Evolutionary conservation across 805 yeast species (phyloP).

Genomic region (Candida endomychidarum): DNA sequence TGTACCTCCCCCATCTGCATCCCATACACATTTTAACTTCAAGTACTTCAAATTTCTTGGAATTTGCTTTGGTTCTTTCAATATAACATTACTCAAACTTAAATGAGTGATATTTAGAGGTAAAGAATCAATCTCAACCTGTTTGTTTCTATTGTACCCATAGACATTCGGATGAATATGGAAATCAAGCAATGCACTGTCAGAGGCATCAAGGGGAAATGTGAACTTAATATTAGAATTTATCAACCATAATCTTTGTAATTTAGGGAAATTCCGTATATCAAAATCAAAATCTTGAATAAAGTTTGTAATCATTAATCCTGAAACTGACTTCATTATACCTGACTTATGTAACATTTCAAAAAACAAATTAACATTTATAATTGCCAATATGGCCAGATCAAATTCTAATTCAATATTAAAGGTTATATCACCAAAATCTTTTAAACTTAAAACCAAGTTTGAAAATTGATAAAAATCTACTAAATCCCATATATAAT

Average conservation of each 20-base stretch:
- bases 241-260: conserved; percentile 19
- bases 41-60: conserved; percentile 9
- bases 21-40: conserved; percentile 10
- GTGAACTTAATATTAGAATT: conserved; percentile 16
- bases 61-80: background rate
- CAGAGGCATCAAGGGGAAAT: conserved; percentile 7
- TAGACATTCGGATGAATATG: conserved; percentile 17
- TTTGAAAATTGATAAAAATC: conserved; percentile 15
- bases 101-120: conserved; percentile 15
- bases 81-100: conserved; percentile 15
- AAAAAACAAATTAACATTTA: conserved; percentile 11
- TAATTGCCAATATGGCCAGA: conserved; percentile 15
- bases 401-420: conserved; percentile 24
- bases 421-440: conserved; percentile 8
- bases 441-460: conserved; percentile 1
- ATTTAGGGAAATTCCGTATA: conserved; percentile 10
- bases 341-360: background rate
- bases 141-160: conserved; percentile 16
- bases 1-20: conserved; percentile 9
- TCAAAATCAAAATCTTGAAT: conserved; percentile 15
- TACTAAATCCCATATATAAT: conserved; percentile 17
- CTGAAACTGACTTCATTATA: background rate
- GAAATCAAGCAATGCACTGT: conserved; percentile 9
- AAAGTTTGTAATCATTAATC: conserved; percentile 15
- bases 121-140: conserved; percentile 11